Base-by-base conservation (phyloP, 2,329 filamentous ascomycete genomes). In the Scedosporium boydii region DNA sequence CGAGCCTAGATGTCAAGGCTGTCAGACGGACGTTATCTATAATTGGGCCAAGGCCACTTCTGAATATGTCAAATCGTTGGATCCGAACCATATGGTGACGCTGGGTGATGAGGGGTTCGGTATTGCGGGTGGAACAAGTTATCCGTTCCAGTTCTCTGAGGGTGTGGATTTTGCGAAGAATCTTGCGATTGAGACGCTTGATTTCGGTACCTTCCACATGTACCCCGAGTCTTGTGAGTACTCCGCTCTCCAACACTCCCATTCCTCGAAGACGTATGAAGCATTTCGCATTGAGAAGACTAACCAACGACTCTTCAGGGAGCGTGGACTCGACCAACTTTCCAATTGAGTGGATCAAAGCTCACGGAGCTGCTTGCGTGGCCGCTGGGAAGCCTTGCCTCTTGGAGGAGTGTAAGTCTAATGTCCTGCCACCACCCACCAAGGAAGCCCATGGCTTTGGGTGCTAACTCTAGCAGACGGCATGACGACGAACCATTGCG, bases 31-130 rank as follows among this genome's bases (percentile, higher is more conserved):
- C 6, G 78, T 86, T 23, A 77, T 89, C 64, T 80, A 78, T 42
- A 76, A 81, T 56, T 89, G 86, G 87, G 84, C 84, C 18, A 74
- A 76, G 48, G 72, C 72, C 4, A 83, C 80, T 2, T 85, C 82
- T 23, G 75, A 77, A 23, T 89, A 87, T 69, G 82, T 89, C 72
- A 89, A 88, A 72, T 79, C 76, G 12, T 75, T 88, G 12, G 87
- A 89, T 68, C 66, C 78, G 1, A 73, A 80, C 62, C 87, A 88
- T 71, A 81, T 88, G 79, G 84, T 88, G 29, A 81, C 82, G 0
- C 76, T 87, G 3, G 86, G 87, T 26, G 86, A 88, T 67, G 86
- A 78, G 63, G 77, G 77, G 6, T 77, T 80, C 65, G 77, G 76
- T 2, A 71, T 78, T 21, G 73, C 75, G 2, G 79, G 80, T 2